Percentiles rank a stretch among this genome's conserved stretches.
phyloP scores from a whole-genome alignment of 1,284 basidiomycete species.

The Tilletiopsis washingtonensis region DNA sequence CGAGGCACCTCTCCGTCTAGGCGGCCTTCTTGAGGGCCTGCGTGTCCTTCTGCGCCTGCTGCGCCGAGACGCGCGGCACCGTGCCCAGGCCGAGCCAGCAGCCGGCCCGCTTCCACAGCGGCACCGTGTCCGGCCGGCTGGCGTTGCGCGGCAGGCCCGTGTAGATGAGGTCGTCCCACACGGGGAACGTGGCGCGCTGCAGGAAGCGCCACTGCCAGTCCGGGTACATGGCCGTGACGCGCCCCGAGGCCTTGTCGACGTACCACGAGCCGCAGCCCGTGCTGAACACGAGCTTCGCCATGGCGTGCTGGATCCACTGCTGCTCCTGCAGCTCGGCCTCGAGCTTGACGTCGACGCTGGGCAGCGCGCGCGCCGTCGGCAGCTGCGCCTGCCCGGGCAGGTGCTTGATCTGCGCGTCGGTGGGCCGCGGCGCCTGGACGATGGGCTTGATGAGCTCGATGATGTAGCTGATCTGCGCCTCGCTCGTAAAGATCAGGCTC shows the following conservation, averaged over 20 bases:
- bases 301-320: constrained; percentile 33
- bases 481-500: constrained; percentile 35
- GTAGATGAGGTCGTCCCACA: constrained; percentile 32
- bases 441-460: constrained; percentile 26
- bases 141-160: constrained; percentile 16
- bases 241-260: constrained; percentile 23
- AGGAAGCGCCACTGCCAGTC: constrained; percentile 37
- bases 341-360: constrained; percentile 34
- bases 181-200: constrained; percentile 24
- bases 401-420: constrained; percentile 19
- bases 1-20: no score
- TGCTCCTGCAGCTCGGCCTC: constrained; percentile 37
- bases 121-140: constrained; percentile 8
- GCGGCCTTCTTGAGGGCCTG: no score
- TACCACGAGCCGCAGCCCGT: constrained; percentile 39
- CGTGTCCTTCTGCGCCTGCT: no score
- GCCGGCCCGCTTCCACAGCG: constrained; percentile 28
- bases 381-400: constrained; percentile 9
- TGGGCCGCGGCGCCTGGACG: constrained; percentile 16
- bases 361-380: constrained; percentile 9
- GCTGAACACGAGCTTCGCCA: constrained; percentile 31
- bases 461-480: constrained; percentile 25
- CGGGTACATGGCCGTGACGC: constrained; percentile 37
- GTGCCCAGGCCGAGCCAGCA: constrained; percentile 23
- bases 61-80: no score